Conservation (phyloP, 139 green algal genomes). For the Chlamydomonas urium region DNA sequence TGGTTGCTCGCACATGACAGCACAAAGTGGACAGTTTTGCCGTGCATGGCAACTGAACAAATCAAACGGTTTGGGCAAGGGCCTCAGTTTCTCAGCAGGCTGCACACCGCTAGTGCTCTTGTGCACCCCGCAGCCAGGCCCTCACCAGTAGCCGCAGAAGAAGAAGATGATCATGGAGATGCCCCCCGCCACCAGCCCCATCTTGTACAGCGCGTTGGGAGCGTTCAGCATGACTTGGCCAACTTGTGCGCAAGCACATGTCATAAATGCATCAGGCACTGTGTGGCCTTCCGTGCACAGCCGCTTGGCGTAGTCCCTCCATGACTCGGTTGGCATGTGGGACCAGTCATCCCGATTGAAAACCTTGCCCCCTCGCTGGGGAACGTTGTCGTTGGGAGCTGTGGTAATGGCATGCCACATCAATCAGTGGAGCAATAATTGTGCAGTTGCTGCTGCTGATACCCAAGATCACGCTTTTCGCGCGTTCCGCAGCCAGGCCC, state of each 20-base stretch:
- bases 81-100: no score
- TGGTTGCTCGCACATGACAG: no score
- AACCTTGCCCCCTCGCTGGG: constrained; percentile 14
- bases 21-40: no score
- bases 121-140: no score
- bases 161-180: constrained; percentile 5
- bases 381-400: constrained; percentile 1
- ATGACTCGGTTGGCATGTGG: not conserved
- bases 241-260: constrained; percentile 13
- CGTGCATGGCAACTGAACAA: no score
- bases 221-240: constrained; percentile 22
- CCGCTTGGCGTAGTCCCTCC: not conserved
- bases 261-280: constrained; percentile 10
- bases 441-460: not conserved
- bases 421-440: no score
- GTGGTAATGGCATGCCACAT: not conserved
- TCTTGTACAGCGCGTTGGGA: constrained; percentile 5
- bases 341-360: constrained; percentile 18
- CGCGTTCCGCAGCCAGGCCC: not conserved
- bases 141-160: constrained; percentile 11
- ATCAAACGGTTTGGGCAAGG: no score
- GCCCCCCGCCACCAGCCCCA: not conserved
- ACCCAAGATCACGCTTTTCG: not conserved
- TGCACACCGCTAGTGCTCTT: no score
- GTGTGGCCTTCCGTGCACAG: constrained; percentile 9